Conservation (phyloP, 441 rosid species). For the Erysimum pusillum region DNA sequence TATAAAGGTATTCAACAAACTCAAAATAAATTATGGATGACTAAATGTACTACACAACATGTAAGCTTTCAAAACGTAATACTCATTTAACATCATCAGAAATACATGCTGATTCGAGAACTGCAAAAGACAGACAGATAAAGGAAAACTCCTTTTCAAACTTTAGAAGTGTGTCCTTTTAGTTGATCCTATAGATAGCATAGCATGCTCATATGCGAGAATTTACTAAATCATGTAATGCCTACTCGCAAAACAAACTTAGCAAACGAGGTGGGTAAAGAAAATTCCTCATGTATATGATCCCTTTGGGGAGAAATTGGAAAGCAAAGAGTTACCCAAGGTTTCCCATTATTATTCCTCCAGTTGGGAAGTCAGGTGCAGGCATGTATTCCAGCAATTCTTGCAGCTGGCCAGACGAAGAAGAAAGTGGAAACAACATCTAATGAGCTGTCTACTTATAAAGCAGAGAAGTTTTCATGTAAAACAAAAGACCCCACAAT, state of each 20-base stretch:
- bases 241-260: background rate
- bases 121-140: background rate
- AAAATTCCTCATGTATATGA: background rate
- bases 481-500: background rate
- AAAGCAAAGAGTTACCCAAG: conserved; percentile 64
- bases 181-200: conserved; percentile 5
- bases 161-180: conserved; percentile 15
- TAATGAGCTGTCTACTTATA: conserved; percentile 14
- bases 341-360: conserved; percentile 96
- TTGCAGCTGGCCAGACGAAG: conserved; percentile 68
- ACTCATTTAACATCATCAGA: background rate
- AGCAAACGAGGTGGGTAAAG: background rate
- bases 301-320: conserved; percentile 11
- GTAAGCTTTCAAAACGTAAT: background rate
- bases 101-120: background rate
- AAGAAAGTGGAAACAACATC: conserved; percentile 38
- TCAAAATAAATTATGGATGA: background rate
- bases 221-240: conserved; percentile 15
- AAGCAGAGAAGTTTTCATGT: conserved; percentile 1
- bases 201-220: background rate
- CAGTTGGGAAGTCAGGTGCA: conserved; percentile 99
- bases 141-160: background rate
- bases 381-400: conserved; percentile 99
- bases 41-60: background rate
- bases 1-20: background rate